These are phyloP conservation scores for Astrephomene gubernaculifera DNA, from an alignment of 139 green algal species.

Conservation along the genomic window DNA sequence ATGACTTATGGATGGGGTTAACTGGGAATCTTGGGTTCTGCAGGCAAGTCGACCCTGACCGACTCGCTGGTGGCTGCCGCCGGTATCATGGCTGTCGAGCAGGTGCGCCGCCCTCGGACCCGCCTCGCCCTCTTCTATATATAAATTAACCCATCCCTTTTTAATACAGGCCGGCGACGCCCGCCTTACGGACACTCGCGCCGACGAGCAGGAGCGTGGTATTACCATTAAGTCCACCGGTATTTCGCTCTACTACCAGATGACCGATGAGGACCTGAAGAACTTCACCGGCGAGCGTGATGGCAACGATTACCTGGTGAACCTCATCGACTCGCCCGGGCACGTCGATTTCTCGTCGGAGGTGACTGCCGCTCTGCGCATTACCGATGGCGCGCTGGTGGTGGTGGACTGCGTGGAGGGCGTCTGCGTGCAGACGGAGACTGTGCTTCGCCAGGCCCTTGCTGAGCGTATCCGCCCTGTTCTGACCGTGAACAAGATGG, in stretches of 20 bases:
- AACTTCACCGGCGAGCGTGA: constrained; percentile 79
- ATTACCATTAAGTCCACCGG: constrained; percentile 99
- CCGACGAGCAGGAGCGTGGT: constrained; percentile 98
- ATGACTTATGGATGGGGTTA: background rate
- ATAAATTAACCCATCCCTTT: background rate
- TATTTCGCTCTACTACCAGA: constrained; percentile 99
- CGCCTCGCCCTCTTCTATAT: background rate
- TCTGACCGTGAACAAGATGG: constrained; percentile 99
- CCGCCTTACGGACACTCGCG: constrained; percentile 95
- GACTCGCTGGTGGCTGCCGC: constrained; percentile 99
- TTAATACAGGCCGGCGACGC: constrained; percentile 85
- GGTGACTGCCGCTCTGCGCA: constrained; percentile 98
- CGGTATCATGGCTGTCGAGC: constrained; percentile 98
- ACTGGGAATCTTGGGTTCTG: background rate
- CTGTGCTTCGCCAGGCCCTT: constrained; percentile 96
- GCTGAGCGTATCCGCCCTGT: constrained; percentile 98
- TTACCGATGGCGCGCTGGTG: constrained; percentile 98
- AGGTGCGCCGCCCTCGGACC: constrained; percentile 59
- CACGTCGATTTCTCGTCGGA: constrained; percentile 99
- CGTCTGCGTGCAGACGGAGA: constrained; percentile 99
- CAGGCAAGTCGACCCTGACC: constrained; percentile 96
- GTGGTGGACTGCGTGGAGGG: constrained; percentile 99
- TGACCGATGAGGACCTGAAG: constrained; percentile 85
- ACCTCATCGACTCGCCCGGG: constrained; percentile 99
- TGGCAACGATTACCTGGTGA: constrained; percentile 97